phyloP scores from a whole-genome alignment of 768 basidiomycete species.

The Sporobolomyces phaffii region DNA sequence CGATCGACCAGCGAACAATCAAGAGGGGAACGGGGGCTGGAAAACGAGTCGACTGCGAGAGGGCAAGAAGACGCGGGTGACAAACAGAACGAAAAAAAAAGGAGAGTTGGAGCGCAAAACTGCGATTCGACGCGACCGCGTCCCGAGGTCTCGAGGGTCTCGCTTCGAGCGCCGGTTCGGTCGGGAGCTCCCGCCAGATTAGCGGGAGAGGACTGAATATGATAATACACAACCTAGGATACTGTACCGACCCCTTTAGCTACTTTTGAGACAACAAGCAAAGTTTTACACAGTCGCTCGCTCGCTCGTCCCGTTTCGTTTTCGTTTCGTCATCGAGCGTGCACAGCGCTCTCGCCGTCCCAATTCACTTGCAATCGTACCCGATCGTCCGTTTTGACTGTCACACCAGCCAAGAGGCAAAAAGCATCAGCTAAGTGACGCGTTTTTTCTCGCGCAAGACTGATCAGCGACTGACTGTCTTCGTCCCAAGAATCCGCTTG shows the following conservation, averaged over 20 bases:
- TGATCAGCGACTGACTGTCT: neutral
- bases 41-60: too few relatives aligned
- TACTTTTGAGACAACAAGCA: neutral
- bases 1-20: neutral
- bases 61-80: neutral
- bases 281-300: too few relatives aligned
- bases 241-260: too few relatives aligned
- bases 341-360: constrained; percentile 18
- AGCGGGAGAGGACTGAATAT: too few relatives aligned
- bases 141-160: too few relatives aligned
- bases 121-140: too few relatives aligned
- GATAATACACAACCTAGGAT: too few relatives aligned
- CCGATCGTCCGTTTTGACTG: constrained; percentile 6
- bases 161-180: too few relatives aligned
- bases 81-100: neutral
- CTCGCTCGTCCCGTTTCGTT: neutral
- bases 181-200: too few relatives aligned
- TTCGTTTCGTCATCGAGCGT: neutral
- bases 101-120: neutral
- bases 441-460: neutral
- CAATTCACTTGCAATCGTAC: constrained; percentile 22
- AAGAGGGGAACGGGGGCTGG: too few relatives aligned
- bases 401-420: too few relatives aligned
- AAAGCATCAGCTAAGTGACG: neutral
- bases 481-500: constrained; percentile 37